These are phyloP conservation scores for Sporothrix pallida DNA, from an alignment of 2,329 filamentous ascomycete species.

Conservation along the genomic window DNA sequence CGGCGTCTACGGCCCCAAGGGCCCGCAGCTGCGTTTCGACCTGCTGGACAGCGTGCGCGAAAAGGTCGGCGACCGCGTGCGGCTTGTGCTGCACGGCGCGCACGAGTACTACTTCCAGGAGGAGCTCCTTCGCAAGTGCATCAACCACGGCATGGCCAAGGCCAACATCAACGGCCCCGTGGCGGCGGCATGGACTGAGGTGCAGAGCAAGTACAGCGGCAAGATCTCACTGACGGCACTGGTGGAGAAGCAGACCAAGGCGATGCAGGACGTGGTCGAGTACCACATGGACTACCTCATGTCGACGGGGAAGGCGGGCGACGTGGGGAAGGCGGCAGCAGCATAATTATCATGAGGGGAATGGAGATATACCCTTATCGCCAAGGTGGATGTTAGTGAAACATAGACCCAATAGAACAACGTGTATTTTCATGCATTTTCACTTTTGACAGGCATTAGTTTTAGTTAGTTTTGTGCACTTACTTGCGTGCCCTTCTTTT, in stretches of 20 bases:
- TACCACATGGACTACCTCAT: conserved; percentile 40
- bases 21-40: conserved; percentile 67
- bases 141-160: conserved; percentile 54
- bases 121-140: conserved; percentile 53
- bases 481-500: background rate
- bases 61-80: conserved; percentile 53
- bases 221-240: conserved; percentile 51
- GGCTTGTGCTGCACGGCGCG: conserved; percentile 56
- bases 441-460: no score
- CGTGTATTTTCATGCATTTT: background rate
- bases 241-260: conserved; percentile 39
- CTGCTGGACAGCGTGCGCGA: conserved; percentile 52
- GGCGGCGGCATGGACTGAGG: conserved; percentile 42
- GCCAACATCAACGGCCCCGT: conserved; percentile 60
- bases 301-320: conserved; percentile 39
- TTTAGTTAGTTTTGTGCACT: background rate
- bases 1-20: conserved; percentile 71
- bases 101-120: conserved; percentile 50
- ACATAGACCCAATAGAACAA: conserved; percentile 11
- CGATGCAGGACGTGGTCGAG: conserved; percentile 39
- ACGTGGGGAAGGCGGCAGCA: conserved; percentile 5
- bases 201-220: conserved; percentile 53
- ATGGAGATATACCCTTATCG: background rate
- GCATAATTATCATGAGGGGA: background rate
- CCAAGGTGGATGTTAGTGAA: background rate